These are phyloP conservation scores for Senna tora DNA, from an alignment of 306 rosid genomes.

Conservation along the genomic window DNA sequence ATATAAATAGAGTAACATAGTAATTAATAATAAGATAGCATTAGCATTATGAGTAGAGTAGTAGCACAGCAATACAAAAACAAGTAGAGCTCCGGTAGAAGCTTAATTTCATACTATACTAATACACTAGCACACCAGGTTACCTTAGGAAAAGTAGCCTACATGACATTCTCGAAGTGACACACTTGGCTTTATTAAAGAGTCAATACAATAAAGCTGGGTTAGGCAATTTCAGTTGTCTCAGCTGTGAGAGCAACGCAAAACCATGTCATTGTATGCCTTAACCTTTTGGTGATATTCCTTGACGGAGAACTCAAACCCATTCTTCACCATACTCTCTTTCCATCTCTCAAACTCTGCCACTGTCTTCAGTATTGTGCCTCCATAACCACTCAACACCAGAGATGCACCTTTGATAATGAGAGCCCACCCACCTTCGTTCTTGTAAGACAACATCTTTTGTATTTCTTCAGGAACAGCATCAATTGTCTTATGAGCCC, in stretches of 20 bases:
- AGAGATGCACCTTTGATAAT: not conserved
- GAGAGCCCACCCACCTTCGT: constrained; percentile 19
- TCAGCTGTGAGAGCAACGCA: not conserved
- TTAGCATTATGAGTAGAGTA: not conserved
- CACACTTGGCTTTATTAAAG: no score
- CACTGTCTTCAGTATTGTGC: constrained; percentile 11
- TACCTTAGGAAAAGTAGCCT: not conserved
- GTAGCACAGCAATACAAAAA: not conserved
- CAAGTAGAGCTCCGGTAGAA: not conserved
- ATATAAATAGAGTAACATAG: not conserved
- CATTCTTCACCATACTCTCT: constrained; percentile 5
- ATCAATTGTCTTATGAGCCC: not conserved
- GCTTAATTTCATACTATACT: not conserved
- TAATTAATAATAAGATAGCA: not conserved
- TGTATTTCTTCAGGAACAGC: constrained; percentile 3
- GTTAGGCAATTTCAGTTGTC: no score
- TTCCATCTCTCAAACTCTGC: constrained; percentile 26
- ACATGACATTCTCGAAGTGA: no score
- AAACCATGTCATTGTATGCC: constrained; percentile 3
- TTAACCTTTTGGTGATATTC: constrained; percentile 22
- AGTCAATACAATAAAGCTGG: no score
- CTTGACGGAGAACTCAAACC: constrained; percentile 2
- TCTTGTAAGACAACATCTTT: not conserved
- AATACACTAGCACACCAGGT: not conserved
- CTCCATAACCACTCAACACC: constrained; percentile 15